Conservation (phyloP, 2,329 filamentous ascomycete genomes). For the Cercospora sp. region DNA sequence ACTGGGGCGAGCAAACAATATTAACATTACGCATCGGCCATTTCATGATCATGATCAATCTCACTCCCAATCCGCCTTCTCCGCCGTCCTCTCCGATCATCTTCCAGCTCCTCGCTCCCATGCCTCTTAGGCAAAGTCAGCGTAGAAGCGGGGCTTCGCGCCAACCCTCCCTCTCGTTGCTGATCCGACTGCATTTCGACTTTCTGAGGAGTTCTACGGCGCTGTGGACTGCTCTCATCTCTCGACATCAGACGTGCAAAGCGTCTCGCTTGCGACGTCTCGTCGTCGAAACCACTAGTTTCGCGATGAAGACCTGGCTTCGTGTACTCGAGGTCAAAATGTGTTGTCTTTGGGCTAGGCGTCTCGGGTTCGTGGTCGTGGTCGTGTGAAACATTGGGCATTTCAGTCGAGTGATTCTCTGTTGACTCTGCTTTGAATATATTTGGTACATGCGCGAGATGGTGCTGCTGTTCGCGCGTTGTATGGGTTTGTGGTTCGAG, state of each 20-base stretch:
- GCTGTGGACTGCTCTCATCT: background rate
- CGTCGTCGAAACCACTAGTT: constrained; percentile 9
- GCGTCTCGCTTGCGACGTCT: constrained; percentile 4
- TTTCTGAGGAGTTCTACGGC: background rate
- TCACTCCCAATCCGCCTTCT: constrained; percentile 6
- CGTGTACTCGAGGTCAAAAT: constrained; percentile 1
- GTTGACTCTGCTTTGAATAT: background rate
- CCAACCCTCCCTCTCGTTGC: background rate
- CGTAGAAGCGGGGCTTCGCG: background rate
- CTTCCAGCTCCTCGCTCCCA: background rate
- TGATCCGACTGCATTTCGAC: background rate
- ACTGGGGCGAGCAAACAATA: background rate
- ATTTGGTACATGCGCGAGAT: background rate
- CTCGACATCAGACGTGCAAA: background rate
- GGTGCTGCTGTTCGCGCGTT: background rate
- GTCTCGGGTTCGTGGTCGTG: background rate
- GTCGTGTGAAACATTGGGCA: background rate
- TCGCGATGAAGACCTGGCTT: constrained; percentile 3
- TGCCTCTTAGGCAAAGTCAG: background rate
- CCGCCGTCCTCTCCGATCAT: constrained; percentile 8
- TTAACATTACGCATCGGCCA: background rate
- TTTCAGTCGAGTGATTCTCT: background rate
- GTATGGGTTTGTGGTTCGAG: background rate
- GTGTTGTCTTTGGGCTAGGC: constrained; percentile 2
- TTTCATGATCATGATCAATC: constrained; percentile 6